These are phyloP conservation scores for Pythium plurisporium DNA, from an alignment of 352 stramenopile species.

Conservation along the genomic window DNA sequence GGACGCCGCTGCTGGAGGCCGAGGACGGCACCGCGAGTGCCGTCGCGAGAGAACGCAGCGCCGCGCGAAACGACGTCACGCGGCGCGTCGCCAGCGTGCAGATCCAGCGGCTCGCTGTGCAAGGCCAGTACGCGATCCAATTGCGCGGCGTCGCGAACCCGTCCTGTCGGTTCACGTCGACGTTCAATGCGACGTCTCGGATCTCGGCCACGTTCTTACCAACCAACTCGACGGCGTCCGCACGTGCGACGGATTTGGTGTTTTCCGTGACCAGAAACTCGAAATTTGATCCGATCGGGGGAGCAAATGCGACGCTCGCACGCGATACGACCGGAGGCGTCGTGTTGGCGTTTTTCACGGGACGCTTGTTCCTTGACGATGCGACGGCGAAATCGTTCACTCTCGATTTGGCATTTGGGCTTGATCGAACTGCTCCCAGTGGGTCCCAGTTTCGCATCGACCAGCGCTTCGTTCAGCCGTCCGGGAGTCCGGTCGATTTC, in stretches of 20 bases:
- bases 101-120: conserved; percentile 33
- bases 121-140: conserved; percentile 36
- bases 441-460: conserved; percentile 33
- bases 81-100: conserved; percentile 40
- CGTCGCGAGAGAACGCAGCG: conserved; percentile 32
- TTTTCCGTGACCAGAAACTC: conserved; percentile 23
- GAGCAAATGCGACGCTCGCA: conserved; percentile 20
- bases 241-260: conserved; percentile 24
- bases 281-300: conserved; percentile 31
- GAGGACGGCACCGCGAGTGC: conserved; percentile 25
- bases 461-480: conserved; percentile 40
- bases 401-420: conserved; percentile 40
- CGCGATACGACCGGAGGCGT: conserved; percentile 24
- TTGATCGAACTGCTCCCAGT: conserved; percentile 13
- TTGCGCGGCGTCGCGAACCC: conserved; percentile 30
- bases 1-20: conserved; percentile 29
- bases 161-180: conserved; percentile 24
- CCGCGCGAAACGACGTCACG: conserved; percentile 33
- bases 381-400: conserved; percentile 37
- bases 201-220: conserved; percentile 39
- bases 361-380: conserved; percentile 52
- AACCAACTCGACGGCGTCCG: conserved; percentile 18
- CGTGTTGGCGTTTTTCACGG: conserved; percentile 41
- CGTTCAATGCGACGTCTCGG: conserved; percentile 41
- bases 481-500: conserved; percentile 41